Conservation (phyloP, 2,329 filamentous ascomycete species). For the Cercospora brassicicola region DNA sequence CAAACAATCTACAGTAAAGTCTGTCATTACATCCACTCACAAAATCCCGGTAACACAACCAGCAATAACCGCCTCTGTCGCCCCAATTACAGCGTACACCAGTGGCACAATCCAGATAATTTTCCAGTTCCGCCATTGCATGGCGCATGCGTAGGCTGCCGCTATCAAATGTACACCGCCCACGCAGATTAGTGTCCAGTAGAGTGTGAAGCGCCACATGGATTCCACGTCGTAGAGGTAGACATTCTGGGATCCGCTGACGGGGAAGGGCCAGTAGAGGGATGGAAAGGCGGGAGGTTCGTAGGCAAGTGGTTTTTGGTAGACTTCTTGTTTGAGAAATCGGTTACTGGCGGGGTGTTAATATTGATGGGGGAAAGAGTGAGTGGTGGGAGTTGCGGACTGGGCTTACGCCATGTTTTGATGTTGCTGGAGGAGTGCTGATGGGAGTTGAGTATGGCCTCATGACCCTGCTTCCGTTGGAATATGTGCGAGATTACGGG, state of each 20-base stretch:
- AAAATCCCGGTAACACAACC: conserved; percentile 79
- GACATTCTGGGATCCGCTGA: conserved; percentile 55
- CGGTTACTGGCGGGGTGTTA: conserved; percentile 30
- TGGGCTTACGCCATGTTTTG: conserved; percentile 13
- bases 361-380: neutral
- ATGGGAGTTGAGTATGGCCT: neutral
- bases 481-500: too few relatives aligned
- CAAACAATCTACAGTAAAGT: neutral
- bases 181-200: conserved; percentile 82
- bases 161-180: conserved; percentile 72
- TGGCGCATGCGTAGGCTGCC: conserved; percentile 67
- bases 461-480: neutral
- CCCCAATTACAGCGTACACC: conserved; percentile 69
- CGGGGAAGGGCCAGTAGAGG: conserved; percentile 71
- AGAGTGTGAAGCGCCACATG: conserved; percentile 82
- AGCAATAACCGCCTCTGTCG: conserved; percentile 72
- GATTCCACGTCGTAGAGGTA: conserved; percentile 74
- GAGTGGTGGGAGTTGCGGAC: neutral
- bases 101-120: conserved; percentile 70
- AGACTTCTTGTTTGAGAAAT: conserved; percentile 49
- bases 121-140: conserved; percentile 62
- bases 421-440: neutral
- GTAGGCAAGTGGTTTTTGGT: conserved; percentile 60
- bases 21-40: conserved; percentile 51
- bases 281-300: conserved; percentile 72